A percentile compares a stretch with the other conserved stretches of the same genome.
Evolutionary conservation across 2,329 filamentous ascomycete species (phyloP).

Genomic region (Pseudogymnoascus sp.): DNA sequence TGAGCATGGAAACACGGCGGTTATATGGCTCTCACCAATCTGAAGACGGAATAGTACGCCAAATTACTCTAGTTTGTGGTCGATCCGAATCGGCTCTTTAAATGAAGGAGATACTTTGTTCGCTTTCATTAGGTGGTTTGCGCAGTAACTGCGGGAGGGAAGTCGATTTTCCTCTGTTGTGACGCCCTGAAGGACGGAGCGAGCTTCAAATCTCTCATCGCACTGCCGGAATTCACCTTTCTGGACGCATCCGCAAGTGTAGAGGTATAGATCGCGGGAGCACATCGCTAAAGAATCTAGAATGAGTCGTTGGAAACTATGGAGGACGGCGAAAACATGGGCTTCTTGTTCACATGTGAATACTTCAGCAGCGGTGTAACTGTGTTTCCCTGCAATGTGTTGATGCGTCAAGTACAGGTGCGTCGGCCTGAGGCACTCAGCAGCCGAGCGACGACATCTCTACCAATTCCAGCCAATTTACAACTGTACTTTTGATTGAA

Average conservation of each 20-base stretch:
- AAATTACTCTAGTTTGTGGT: background rate
- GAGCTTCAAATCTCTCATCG: background rate
- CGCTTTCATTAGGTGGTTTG: background rate
- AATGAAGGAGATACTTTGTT: background rate
- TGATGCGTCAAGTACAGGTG: background rate
- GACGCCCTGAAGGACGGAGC: background rate
- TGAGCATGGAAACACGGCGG: background rate
- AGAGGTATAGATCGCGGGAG: background rate
- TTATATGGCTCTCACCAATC: background rate
- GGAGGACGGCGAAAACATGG: background rate
- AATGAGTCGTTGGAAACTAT: background rate
- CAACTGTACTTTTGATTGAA: too few species aligned
- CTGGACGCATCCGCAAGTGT: background rate
- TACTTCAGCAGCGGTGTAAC: background rate
- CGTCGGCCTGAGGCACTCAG: background rate
- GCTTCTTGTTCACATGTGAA: background rate
- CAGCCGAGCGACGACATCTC: too few species aligned
- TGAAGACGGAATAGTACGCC: background rate
- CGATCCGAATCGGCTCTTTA: background rate
- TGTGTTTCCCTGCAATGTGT: background rate
- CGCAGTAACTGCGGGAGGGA: background rate
- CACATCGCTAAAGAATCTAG: background rate
- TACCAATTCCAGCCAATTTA: too few species aligned
- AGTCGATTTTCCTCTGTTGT: background rate
- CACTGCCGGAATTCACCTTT: background rate